Evolutionary conservation across 192 early-diverging fungal genomes (phyloP).

Genomic region (Gryganskiella cystojenkinii): DNA sequence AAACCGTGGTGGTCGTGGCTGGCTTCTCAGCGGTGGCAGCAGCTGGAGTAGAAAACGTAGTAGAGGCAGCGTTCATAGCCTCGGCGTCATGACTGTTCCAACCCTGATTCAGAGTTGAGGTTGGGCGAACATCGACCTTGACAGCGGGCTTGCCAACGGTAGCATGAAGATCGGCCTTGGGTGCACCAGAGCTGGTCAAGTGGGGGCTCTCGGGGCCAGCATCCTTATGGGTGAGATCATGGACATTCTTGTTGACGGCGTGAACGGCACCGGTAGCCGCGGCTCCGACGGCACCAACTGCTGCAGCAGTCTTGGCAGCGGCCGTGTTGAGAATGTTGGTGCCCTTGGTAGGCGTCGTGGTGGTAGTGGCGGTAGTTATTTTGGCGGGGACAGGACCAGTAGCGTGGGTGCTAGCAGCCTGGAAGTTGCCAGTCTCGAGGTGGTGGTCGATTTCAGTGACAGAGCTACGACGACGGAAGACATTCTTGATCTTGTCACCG

Average conservation of each 20-base stretch:
- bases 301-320: background rate
- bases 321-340: too few species aligned
- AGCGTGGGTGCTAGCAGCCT: background rate
- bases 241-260: background rate
- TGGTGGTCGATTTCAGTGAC: background rate
- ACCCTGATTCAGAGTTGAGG: slow-evolving; percentile 11
- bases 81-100: background rate
- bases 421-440: background rate
- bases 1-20: too few species aligned
- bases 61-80: background rate
- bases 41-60: background rate
- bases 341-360: background rate
- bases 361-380: background rate
- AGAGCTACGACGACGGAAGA: slow-evolving; percentile 26
- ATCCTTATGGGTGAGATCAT: background rate
- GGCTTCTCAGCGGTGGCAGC: too few species aligned
- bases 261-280: background rate
- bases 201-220: background rate
- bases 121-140: slow-evolving; percentile 15
- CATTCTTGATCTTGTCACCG: slow-evolving; percentile 20
- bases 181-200: slow-evolving; percentile 1
- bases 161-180: slow-evolving; percentile 17
- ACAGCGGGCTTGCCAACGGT: background rate
- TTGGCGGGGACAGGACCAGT: too few species aligned
- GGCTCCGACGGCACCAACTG: background rate